These are phyloP conservation scores for Auricularia sp. DNA, from an alignment of 768 basidiomycete genomes.

Conservation along the genomic window DNA sequence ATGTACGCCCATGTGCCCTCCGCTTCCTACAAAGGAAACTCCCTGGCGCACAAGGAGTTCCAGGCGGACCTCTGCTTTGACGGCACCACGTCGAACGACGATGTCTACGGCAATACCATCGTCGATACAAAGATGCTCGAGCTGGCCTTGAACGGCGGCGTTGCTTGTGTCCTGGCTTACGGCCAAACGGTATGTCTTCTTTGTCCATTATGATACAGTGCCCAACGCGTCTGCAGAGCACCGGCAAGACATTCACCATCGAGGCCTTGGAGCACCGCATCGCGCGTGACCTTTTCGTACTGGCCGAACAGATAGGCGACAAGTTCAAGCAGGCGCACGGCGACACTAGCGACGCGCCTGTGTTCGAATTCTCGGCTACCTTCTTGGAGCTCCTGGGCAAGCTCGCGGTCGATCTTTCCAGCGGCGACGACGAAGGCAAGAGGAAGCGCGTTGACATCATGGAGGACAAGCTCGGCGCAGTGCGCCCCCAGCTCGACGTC, in stretches of 20 bases:
- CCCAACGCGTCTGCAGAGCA: neutral
- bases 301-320: conserved; percentile 15
- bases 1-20: conserved; percentile 26
- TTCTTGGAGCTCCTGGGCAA: conserved; percentile 28
- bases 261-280: conserved; percentile 24
- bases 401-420: conserved; percentile 21
- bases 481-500: conserved; percentile 19
- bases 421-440: conserved; percentile 14
- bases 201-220: neutral
- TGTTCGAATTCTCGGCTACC: conserved; percentile 24
- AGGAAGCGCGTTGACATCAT: conserved; percentile 20
- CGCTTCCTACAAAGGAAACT: conserved; percentile 26
- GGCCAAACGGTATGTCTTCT: conserved; percentile 20
- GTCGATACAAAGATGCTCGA: conserved; percentile 21
- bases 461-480: conserved; percentile 23
- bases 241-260: conserved; percentile 17
- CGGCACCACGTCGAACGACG: conserved; percentile 22
- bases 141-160: conserved; percentile 21
- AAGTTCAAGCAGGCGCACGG: conserved; percentile 7
- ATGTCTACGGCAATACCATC: conserved; percentile 25
- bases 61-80: conserved; percentile 25
- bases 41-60: conserved; percentile 24
- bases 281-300: conserved; percentile 24
- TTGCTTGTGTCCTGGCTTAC: conserved; percentile 24
- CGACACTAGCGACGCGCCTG: conserved; percentile 7